Conservation (phyloP, 2,329 filamentous ascomycete genomes). For the Paraphaeosphaeria sporulosa region DNA sequence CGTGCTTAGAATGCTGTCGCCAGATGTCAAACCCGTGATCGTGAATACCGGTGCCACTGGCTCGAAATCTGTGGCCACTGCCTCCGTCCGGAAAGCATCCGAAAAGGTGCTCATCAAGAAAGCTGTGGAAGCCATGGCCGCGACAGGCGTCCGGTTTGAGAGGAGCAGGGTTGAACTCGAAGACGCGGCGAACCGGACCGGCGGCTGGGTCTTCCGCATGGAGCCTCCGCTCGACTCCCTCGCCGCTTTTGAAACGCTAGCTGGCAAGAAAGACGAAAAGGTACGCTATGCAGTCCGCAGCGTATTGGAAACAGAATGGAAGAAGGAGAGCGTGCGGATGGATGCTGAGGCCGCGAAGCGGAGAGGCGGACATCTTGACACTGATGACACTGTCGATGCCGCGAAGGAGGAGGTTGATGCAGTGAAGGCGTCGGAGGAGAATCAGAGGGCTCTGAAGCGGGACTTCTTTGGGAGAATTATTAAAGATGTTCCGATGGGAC, state of each 20-base stretch:
- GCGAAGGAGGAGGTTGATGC: conserved; percentile 25
- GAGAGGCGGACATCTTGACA: conserved; percentile 46
- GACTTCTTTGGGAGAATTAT: conserved; percentile 88
- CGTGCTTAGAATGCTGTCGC: conserved; percentile 81
- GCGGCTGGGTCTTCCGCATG: conserved; percentile 89
- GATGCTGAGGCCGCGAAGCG: conserved; percentile 71
- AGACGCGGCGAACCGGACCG: conserved; percentile 53
- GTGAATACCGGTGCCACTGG: conserved; percentile 66
- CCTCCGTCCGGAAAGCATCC: conserved; percentile 85
- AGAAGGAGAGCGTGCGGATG: conserved; percentile 72
- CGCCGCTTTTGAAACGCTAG: conserved; percentile 74
- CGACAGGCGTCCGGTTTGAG: conserved; percentile 81
- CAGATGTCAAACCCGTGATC: conserved; percentile 89
- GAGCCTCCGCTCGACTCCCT: conserved; percentile 89
- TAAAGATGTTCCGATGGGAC: conserved; percentile 52
- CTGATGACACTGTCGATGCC: conserved; percentile 23
- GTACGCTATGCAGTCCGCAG: conserved; percentile 93
- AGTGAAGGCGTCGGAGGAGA: conserved; percentile 33
- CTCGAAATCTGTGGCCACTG: conserved; percentile 62
- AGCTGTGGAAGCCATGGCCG: conserved; percentile 82
- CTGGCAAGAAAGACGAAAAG: conserved; percentile 67
- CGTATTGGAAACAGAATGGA: conserved; percentile 89
- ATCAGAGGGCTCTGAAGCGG: conserved; percentile 63
- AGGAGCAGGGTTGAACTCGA: conserved; percentile 80
- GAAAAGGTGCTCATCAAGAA: conserved; percentile 83